Percentiles rank a stretch among this genome's conserved stretches.
Evolutionary conservation across 2,329 filamentous ascomycete genomes (phyloP).

Genomic region (Aspergillus bombycis): DNA sequence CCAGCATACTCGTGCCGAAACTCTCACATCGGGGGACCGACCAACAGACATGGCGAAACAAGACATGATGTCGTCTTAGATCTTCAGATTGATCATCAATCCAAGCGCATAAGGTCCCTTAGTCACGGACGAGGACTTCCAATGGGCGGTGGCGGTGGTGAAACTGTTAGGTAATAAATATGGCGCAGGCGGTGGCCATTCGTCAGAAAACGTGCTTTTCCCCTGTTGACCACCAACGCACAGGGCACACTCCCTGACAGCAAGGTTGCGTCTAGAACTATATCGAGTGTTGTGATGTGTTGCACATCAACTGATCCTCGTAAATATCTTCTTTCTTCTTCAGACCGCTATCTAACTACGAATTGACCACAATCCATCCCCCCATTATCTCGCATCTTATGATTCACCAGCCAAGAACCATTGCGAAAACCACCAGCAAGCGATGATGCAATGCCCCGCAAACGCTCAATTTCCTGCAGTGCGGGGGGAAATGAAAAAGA

Average conservation of each 20-base stretch:
- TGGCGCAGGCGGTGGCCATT: constrained; percentile 26
- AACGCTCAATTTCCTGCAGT: constrained; percentile 25
- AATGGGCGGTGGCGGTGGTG: constrained; percentile 17
- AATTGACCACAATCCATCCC: not conserved
- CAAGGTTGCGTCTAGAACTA: constrained; percentile 23
- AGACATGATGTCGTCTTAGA: constrained; percentile 2
- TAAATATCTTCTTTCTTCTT: not conserved
- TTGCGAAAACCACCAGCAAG: not conserved
- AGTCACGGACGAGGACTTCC: constrained; percentile 11
- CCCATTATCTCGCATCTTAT: not conserved
- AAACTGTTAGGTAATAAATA: constrained; percentile 41
- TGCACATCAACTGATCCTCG: constrained; percentile 7
- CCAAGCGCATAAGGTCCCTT: constrained; percentile 4
- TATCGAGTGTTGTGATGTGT: not conserved
- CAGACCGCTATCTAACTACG: not conserved
- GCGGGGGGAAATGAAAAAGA: constrained; percentile 26
- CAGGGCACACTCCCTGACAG: constrained; percentile 12
- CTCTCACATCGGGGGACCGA: constrained; percentile 13
- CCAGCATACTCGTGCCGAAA: constrained; percentile 15
- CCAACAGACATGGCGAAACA: constrained; percentile 5
- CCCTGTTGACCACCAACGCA: constrained; percentile 9
- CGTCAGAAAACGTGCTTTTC: constrained; percentile 17
- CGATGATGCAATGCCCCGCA: constrained; percentile 28
- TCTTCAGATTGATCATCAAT: constrained; percentile 11
- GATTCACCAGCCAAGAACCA: not conserved